These are phyloP conservation scores for Hortaea werneckii DNA, from an alignment of 2,329 filamentous ascomycete genomes.

Conservation along the genomic window DNA sequence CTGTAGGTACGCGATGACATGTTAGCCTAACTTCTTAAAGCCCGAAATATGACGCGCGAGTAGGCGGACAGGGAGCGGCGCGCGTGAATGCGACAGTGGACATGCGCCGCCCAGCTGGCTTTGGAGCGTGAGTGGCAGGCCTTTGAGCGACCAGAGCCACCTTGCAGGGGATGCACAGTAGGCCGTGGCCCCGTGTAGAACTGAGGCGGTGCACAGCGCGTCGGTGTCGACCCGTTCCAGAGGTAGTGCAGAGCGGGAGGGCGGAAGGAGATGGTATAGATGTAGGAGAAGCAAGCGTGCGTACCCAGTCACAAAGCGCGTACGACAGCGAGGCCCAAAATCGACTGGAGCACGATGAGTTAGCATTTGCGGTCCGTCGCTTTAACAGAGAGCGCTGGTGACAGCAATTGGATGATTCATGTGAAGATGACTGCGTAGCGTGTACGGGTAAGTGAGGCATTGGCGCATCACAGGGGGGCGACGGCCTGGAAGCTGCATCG, in stretches of 20 bases:
- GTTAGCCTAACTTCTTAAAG: slow-evolving; percentile 8
- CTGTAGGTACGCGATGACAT: slow-evolving; percentile 4
- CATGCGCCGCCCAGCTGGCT: too few relatives aligned
- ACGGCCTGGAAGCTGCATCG: slow-evolving; percentile 13
- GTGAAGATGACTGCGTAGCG: slow-evolving; percentile 2
- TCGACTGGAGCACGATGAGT: slow-evolving; percentile 13
- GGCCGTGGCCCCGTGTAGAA: neutral
- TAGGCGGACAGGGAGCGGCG: neutral
- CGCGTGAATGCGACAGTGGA: neutral
- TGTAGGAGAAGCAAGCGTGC: neutral
- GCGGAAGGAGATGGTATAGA: neutral
- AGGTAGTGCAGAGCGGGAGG: slow-evolving; percentile 1
- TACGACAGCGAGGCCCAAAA: slow-evolving; percentile 12
- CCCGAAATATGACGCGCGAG: slow-evolving; percentile 9
- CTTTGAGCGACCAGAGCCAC: too few relatives aligned
- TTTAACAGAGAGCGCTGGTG: slow-evolving; percentile 1
- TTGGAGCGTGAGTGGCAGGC: too few relatives aligned
- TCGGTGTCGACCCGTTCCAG: neutral
- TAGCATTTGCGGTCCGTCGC: slow-evolving; percentile 16
- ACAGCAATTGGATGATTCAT: slow-evolving; percentile 16
- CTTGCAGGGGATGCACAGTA: too few relatives aligned
- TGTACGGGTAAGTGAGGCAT: slow-evolving; percentile 10
- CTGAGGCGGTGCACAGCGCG: slow-evolving; percentile 3
- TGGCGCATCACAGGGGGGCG: slow-evolving; percentile 1
- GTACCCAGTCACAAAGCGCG: slow-evolving; percentile 2